Evolutionary conservation across 768 basidiomycete genomes (phyloP), one percentile per base, ranked within the genome.

Genomic region (Amylocystis lapponica): DNA sequence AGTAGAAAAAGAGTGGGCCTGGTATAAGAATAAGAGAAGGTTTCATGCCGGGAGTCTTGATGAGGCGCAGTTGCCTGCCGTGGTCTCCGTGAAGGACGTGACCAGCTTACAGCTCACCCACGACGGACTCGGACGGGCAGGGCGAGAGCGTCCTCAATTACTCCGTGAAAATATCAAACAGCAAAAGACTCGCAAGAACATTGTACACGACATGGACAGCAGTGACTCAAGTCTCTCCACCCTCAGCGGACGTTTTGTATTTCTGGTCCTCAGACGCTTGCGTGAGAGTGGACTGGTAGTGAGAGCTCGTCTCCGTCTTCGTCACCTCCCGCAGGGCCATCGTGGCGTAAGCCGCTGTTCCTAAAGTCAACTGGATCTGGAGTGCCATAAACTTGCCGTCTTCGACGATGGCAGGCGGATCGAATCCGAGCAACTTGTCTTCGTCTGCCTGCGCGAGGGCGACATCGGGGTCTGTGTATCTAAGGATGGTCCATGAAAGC

Each of bases 261-360:
- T 79, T 79, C 59, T 93, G 90, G 57, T 93, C 90, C 59, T 86
- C 88, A 17, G 87, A 81, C 25, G 76, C 71, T 40, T 71, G 74
- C 11, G 90, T 93, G 48, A 93, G 71, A 51, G 69, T 68, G n/a
- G 75, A 86, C 59, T 96, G 94, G 66, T 81, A 83, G 55, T 92
- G 91, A 30, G 91, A 84, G 60, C 90, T 92, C 16, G 94, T 97
- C 57, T 97, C 93, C 26, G 86, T 89, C 68, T 95, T 98, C 12
- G 93, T 92, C 33, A 96, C 79, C 66, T 96, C 92, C 31, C 92
- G 79, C 52, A 99, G 63, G 3, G 94, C 95, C 96, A 99, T 99
- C 2, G 96, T 99, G 2, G 96, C 96, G 64, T 97, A 99, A 4
- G 91, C 85, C 0, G 91, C 87, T 6, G 91, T 90, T 12, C 88